A percentile compares a stretch with the other conserved stretches of the same genome.
Evolutionary conservation across 106 monocot species (phyloP).

Genomic region (Iris macrosiphon): DNA sequence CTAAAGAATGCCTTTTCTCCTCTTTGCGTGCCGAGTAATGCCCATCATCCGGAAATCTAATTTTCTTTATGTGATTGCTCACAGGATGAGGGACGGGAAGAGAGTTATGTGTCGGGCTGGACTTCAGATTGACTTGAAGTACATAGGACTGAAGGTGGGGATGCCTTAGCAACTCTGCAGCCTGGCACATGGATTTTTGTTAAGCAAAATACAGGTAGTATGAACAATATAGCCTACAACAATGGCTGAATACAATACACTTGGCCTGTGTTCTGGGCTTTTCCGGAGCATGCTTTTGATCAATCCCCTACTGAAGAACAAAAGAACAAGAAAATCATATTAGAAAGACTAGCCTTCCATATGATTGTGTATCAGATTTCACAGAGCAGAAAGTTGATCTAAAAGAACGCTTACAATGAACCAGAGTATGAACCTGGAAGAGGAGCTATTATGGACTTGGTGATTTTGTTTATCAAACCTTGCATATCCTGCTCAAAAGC

Average conservation of each 20-base stretch:
- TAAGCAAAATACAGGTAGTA: neutral
- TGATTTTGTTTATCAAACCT: slow-evolving; percentile 90
- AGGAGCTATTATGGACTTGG: slow-evolving; percentile 83
- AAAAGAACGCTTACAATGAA: slow-evolving; percentile 52
- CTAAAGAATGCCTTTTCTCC: slow-evolving; percentile 36
- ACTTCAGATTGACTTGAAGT: slow-evolving; percentile 60
- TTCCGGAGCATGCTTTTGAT: slow-evolving; percentile 89
- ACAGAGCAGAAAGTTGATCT: no score
- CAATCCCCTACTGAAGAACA: slow-evolving; percentile 62
- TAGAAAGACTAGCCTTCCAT: neutral
- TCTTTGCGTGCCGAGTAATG: slow-evolving; percentile 26
- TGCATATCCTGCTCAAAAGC: slow-evolving; percentile 64
- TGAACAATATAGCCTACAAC: neutral
- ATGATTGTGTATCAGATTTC: no score
- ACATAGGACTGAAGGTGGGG: slow-evolving; percentile 86
- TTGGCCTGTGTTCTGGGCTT: slow-evolving; percentile 88
- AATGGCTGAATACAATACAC: slow-evolving; percentile 36
- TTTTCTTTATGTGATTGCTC: slow-evolving; percentile 29
- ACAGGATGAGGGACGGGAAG: slow-evolving; percentile 18
- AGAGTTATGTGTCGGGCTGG: slow-evolving; percentile 39
- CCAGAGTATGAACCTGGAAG: slow-evolving; percentile 76
- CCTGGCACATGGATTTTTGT: slow-evolving; percentile 28
- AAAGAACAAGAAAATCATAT: slow-evolving; percentile 6
- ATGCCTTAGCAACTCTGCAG: slow-evolving; percentile 73
- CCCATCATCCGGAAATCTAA: slow-evolving; percentile 34